Evolutionary conservation across 805 yeast species (phyloP).

Genomic region (Priceomyces medius): DNA sequence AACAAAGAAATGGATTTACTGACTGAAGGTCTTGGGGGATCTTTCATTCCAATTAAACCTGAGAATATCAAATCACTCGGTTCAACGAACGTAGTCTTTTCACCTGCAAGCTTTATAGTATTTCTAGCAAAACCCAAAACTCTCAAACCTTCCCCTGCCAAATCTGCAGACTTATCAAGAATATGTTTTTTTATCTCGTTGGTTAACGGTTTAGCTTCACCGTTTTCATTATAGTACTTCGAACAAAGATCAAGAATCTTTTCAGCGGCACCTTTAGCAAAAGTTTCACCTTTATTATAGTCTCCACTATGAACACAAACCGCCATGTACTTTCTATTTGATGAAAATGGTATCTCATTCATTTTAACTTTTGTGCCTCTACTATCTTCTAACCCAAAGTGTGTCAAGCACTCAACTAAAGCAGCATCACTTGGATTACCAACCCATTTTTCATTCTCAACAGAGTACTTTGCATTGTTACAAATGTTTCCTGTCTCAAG

Average conservation of each 20-base stretch:
- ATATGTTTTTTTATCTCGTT: conserved; percentile 49
- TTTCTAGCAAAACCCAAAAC: conserved; percentile 76
- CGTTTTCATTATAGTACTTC: conserved; percentile 57
- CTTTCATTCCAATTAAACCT: conserved; percentile 94
- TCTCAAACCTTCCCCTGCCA: conserved; percentile 84
- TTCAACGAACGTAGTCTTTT: conserved; percentile 31
- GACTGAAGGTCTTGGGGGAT: conserved; percentile 94
- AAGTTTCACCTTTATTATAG: conserved; percentile 53
- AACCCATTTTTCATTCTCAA: conserved; percentile 64
- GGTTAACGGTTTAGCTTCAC: conserved; percentile 59
- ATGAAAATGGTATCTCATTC: conserved; percentile 81
- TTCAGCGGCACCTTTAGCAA: conserved; percentile 91
- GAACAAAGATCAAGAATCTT: conserved; percentile 60
- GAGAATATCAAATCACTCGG: conserved; percentile 69
- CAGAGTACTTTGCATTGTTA: conserved; percentile 70
- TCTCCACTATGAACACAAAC: conserved; percentile 63
- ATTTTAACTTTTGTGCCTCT: conserved; percentile 60
- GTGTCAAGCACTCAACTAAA: conserved; percentile 66
- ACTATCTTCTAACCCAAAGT: conserved; percentile 69
- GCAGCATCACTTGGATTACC: conserved; percentile 98
- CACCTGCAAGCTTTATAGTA: conserved; percentile 28
- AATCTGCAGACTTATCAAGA: conserved; percentile 52
- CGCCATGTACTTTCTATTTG: conserved; percentile 89
- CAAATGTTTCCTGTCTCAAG: conserved; percentile 70
- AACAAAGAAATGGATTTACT: conserved; percentile 69